These are phyloP conservation scores for Barnettozyma populi DNA, from an alignment of 805 yeast species.

Conservation along the genomic window DNA sequence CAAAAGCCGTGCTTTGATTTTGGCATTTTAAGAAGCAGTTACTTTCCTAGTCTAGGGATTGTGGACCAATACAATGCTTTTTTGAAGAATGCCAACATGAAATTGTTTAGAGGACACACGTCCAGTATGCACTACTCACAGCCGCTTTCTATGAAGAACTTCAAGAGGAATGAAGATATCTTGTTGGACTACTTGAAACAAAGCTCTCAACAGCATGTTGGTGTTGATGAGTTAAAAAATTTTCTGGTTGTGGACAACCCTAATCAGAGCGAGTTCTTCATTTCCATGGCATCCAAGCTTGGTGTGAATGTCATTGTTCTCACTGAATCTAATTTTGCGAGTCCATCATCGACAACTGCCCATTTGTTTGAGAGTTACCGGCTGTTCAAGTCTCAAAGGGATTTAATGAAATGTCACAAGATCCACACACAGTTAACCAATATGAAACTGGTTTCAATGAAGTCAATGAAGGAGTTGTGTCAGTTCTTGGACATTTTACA, in stretches of 20 bases:
- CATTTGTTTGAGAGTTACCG: constrained; percentile 10
- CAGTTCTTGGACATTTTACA: constrained; percentile 7
- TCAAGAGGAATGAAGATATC: constrained; percentile 6
- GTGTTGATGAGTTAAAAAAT: constrained; percentile 11
- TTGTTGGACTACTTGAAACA: constrained; percentile 12
- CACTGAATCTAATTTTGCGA: constrained; percentile 13
- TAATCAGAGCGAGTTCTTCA: constrained; percentile 17
- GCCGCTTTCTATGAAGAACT: constrained; percentile 10
- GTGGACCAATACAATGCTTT: constrained; percentile 9
- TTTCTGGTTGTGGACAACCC: constrained; percentile 21
- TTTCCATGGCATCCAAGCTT: constrained; percentile 14
- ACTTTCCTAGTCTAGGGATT: constrained; percentile 16
- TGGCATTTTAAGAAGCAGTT: constrained; percentile 20
- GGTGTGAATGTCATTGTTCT: constrained; percentile 18
- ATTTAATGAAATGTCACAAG: constrained; percentile 9
- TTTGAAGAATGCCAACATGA: constrained; percentile 8
- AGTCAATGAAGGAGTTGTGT: constrained; percentile 8
- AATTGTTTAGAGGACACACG: constrained; percentile 12
- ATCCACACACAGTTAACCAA: constrained; percentile 2
- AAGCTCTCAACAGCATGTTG: constrained; percentile 6
- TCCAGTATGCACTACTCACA: constrained; percentile 11
- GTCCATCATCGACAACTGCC: constrained; percentile 17
- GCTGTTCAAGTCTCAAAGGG: constrained; percentile 7
- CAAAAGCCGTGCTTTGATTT: constrained; percentile 10
- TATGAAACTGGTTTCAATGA: constrained; percentile 10